A percentile compares a stretch with the other conserved stretches of the same genome.
phyloP scores from a whole-genome alignment of 2,329 filamentous ascomycete genomes.

The Aspergillus sp. region DNA sequence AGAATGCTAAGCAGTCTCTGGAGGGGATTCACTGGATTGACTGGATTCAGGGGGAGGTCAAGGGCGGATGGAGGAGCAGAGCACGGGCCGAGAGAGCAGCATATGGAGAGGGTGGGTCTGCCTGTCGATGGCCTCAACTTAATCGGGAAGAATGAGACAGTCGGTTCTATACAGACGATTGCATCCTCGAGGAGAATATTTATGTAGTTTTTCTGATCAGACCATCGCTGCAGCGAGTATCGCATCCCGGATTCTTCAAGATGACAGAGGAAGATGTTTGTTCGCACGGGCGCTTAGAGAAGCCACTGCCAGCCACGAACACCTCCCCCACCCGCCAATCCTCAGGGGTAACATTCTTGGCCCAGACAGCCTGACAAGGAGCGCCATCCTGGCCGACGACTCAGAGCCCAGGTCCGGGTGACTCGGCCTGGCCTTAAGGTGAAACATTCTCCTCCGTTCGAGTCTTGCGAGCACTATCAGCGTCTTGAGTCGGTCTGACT shows the following conservation, averaged over 20 bases:
- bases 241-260: neutral
- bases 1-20: neutral
- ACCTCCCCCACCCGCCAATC: slow-evolving; percentile 4
- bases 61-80: neutral
- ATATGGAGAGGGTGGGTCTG: slow-evolving; percentile 1
- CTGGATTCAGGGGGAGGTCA: neutral
- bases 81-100: neutral
- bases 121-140: neutral
- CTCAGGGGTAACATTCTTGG: slow-evolving; percentile 7
- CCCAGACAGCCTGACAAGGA: neutral
- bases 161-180: neutral
- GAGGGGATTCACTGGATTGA: neutral
- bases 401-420: neutral
- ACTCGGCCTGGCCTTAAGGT: neutral
- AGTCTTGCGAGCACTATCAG: neutral
- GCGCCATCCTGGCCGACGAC: neutral
- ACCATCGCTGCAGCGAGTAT: neutral
- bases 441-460: neutral
- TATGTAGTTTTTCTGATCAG: neutral
- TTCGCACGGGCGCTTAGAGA: neutral
- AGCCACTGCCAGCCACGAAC: neutral
- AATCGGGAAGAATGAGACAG: neutral
- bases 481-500: neutral
- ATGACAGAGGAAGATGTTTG: neutral
- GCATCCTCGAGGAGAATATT: neutral